phyloP scores from a whole-genome alignment of 2,329 filamentous ascomycete genomes.

The Diplodia scrobiculata region DNA sequence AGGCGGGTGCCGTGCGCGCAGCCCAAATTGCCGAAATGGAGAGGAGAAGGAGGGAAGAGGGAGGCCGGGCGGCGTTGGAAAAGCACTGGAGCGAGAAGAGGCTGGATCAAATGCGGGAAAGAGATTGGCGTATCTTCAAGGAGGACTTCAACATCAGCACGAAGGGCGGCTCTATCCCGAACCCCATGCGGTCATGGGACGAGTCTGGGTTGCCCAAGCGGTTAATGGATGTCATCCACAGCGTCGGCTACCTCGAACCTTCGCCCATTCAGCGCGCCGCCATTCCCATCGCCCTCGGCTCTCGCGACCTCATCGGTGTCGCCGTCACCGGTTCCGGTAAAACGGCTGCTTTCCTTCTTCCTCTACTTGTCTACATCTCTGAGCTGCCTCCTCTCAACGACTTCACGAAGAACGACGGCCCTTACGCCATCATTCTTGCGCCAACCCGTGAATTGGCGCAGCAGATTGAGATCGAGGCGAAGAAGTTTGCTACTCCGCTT shows the following conservation, averaged over 20 bases:
- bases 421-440: slow-evolving; percentile 94
- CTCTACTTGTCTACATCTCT: slow-evolving; percentile 90
- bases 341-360: slow-evolving; percentile 91
- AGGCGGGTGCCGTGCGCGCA: slow-evolving; percentile 75
- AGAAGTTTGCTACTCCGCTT: slow-evolving; percentile 85
- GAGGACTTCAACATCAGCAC: slow-evolving; percentile 97
- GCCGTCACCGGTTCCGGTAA: slow-evolving; percentile 98
- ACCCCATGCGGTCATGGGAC: slow-evolving; percentile 92
- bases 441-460: slow-evolving; percentile 96
- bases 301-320: slow-evolving; percentile 94
- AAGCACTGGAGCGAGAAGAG: slow-evolving; percentile 96
- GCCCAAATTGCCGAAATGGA: slow-evolving; percentile 84
- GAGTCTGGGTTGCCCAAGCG: slow-evolving; percentile 79
- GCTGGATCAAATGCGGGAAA: slow-evolving; percentile 89
- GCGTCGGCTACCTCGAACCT: slow-evolving; percentile 88
- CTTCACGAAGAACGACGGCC: slow-evolving; percentile 86
- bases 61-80: slow-evolving; percentile 72
- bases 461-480: slow-evolving; percentile 92
- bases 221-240: slow-evolving; percentile 76
- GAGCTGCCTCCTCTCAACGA: slow-evolving; percentile 84
- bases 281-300: slow-evolving; percentile 91
- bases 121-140: slow-evolving; percentile 99
- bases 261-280: slow-evolving; percentile 90
- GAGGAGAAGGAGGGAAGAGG: slow-evolving; percentile 71
- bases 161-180: slow-evolving; percentile 87